A percentile compares a stretch with the other conserved stretches of the same genome.
These are phyloP conservation scores for Aspergillus asperescens DNA, from an alignment of 495 filamentous ascomycete genomes.

Conservation along the genomic window DNA sequence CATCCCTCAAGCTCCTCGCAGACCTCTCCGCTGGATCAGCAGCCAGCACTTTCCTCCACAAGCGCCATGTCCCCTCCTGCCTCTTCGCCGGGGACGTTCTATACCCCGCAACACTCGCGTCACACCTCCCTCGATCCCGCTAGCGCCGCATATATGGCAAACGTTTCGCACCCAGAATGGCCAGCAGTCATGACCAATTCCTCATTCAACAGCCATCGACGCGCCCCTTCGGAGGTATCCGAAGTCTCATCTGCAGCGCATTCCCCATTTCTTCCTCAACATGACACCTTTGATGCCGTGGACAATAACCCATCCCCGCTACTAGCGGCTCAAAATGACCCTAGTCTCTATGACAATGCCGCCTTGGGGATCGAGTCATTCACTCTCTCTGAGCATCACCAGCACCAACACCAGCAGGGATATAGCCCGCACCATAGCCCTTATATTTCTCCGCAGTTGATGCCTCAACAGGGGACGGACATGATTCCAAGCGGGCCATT, in stretches of 20 bases:
- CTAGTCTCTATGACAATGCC: constrained; percentile 67
- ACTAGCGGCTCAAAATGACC: constrained; percentile 65
- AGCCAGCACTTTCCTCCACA: constrained; percentile 41
- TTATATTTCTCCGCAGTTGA: constrained; percentile 74
- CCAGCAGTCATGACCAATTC: constrained; percentile 55
- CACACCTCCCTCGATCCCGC: constrained; percentile 77
- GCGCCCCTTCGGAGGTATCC: constrained; percentile 85
- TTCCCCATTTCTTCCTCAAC: constrained; percentile 73
- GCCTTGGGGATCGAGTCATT: constrained; percentile 68
- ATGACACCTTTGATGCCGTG: constrained; percentile 70
- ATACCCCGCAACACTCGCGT: constrained; percentile 63
- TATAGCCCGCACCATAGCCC: constrained; percentile 80
- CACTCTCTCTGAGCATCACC: constrained; percentile 69
- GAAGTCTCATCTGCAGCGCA: constrained; percentile 78
- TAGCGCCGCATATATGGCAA: constrained; percentile 63
- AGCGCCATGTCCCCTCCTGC: constrained; percentile 51
- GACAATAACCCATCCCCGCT: constrained; percentile 77
- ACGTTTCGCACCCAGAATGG: constrained; percentile 53
- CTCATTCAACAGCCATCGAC: constrained; percentile 69
- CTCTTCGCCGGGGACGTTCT: constrained; percentile 48
- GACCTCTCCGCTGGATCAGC: constrained; percentile 58
- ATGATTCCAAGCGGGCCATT: constrained; percentile 42
- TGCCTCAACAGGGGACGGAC: constrained; percentile 62
- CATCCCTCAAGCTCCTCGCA: constrained; percentile 66
- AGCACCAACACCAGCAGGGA: constrained; percentile 51